Evolutionary conservation across 495 filamentous ascomycete genomes (phyloP).

Genomic region (Chlorociboria aeruginascens): DNA sequence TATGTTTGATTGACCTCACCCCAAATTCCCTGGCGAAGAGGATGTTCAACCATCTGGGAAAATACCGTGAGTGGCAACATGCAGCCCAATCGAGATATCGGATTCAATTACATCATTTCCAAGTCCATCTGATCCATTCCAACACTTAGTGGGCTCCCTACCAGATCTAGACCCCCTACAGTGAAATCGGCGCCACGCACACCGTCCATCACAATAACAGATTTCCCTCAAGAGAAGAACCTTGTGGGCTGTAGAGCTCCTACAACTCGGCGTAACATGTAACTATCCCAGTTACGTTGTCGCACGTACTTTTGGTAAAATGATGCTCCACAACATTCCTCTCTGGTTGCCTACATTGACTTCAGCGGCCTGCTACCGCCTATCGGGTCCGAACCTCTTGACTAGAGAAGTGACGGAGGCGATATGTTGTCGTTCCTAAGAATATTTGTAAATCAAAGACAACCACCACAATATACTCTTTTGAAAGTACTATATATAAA

Average conservation of each 20-base stretch:
- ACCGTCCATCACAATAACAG: background rate
- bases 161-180: background rate
- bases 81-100: background rate
- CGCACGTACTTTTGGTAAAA: constrained; percentile 4
- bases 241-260: constrained; percentile 5
- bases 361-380: constrained; percentile 23
- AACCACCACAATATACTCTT: too few relatives aligned
- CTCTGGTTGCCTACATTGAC: constrained; percentile 15
- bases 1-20: constrained; percentile 15
- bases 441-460: too few relatives aligned
- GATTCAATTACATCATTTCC: background rate
- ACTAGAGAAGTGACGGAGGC: too few relatives aligned
- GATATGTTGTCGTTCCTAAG: too few relatives aligned
- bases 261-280: background rate
- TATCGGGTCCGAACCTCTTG: constrained; percentile 20
- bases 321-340: constrained; percentile 1
- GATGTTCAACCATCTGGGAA: constrained; percentile 21
- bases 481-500: too few relatives aligned
- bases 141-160: background rate
- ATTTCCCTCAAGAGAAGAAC: background rate
- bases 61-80: background rate
- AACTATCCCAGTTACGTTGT: background rate
- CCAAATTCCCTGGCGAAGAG: constrained; percentile 22
- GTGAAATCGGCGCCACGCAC: background rate
- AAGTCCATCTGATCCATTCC: background rate